Evolutionary conservation across 306 rosid species (phyloP), one percentile per base, ranked within the genome.

Genomic region (Trifolium pratense): DNA sequence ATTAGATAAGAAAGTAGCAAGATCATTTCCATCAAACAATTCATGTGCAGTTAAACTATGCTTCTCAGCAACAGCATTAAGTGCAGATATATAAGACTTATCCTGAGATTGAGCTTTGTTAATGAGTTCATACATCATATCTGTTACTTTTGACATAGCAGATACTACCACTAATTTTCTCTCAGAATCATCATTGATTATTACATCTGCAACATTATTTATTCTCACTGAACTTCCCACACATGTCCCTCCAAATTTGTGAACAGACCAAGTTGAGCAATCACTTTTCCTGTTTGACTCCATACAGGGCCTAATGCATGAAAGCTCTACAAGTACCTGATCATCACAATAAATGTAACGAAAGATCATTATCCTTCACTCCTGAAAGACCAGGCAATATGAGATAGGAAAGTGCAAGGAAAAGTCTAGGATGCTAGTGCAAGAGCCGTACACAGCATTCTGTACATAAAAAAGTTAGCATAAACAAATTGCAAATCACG

Each of bases 171-270:
- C 91, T 67, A 94, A 58, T 84, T 87, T 94, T 87, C 87, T 89
- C 81, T 89, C 96, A 0, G 99, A 89, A 75, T 82, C 89, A 74
- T 91, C 99, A 25, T 36, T 84, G 7, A 91, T 31, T 79, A 94
- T 75, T 61, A 94, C 84, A 45, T 94, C 82, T 0, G 89, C 97
- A 74, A 94, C 97, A 79, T 86, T 91, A 61, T 84, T 86, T 46
- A 94, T 91, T 77, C 99, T 91, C 25, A 80, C 88, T 1, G 99
- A 76, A 76, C 60, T 91, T 75, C 96, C 99, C 75, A 94, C 88
- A 71, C 99, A 94, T 5, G 99, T 94, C 64, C 99, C 99, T 45
- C 99, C 99, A 83, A 94, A 94, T 52, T 94, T 94, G 82, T 94
- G 99, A 32, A 94, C 90, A 7, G 99, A 89, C 99, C 99, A 94